Conservation (phyloP, 2,329 filamentous ascomycete genomes). For the Didymella arachidicola region DNA sequence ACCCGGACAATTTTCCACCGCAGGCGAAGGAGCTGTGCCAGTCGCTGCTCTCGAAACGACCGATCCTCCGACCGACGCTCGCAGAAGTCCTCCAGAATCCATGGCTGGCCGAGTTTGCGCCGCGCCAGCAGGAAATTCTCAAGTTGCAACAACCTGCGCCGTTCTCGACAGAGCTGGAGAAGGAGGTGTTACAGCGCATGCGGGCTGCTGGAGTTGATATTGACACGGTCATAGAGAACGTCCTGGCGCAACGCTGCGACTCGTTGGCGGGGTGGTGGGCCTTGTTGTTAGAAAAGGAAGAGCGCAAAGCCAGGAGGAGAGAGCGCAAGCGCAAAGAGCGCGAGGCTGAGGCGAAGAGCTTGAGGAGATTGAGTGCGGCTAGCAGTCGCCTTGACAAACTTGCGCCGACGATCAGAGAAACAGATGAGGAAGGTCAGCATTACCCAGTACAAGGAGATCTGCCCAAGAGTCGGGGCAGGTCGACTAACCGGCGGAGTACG, state of each 20-base stretch:
- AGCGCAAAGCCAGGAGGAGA: constrained; percentile 79
- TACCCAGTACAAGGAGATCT: constrained; percentile 60
- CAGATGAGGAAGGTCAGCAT: constrained; percentile 74
- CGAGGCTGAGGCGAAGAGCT: constrained; percentile 79
- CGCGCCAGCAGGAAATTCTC: constrained; percentile 87
- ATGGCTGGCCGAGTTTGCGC: constrained; percentile 86
- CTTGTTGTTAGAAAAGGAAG: constrained; percentile 90
- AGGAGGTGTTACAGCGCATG: constrained; percentile 91
- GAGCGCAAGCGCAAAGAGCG: constrained; percentile 86
- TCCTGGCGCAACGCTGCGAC: constrained; percentile 88
- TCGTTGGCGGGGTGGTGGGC: constrained; percentile 96
- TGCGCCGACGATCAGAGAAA: constrained; percentile 77
- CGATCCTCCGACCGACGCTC: constrained; percentile 80
- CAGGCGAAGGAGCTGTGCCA: constrained; percentile 81
- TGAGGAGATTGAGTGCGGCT: constrained; percentile 84
- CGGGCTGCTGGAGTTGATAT: constrained; percentile 92
- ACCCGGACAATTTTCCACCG: constrained; percentile 78
- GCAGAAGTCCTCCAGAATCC: constrained; percentile 87
- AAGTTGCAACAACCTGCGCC: constrained; percentile 80
- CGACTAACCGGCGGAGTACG: constrained; percentile 72
- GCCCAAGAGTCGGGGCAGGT: constrained; percentile 76
- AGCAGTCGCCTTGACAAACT: constrained; percentile 86
- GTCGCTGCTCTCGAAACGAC: constrained; percentile 86
- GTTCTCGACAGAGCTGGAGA: constrained; percentile 86
- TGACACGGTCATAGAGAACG: constrained; percentile 92